Base-by-base conservation (phyloP, 2,329 filamentous ascomycete species). In the Aspergillus thermomutatus region DNA sequence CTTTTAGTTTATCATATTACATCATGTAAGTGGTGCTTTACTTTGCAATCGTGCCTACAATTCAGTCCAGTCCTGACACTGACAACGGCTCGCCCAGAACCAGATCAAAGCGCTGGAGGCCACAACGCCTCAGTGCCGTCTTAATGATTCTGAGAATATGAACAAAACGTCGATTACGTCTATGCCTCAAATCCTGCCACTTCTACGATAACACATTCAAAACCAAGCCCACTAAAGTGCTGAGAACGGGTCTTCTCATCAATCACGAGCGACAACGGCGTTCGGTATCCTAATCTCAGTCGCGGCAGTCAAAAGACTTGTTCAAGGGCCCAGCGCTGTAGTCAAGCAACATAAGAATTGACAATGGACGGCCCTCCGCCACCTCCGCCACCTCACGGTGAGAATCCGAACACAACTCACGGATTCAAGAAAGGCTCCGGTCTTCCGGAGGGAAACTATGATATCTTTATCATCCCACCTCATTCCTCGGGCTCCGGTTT, bases 401-500 rank as follows among this genome's bases (percentile, higher is more conserved):
- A 73, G 59, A 76, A 77, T 56, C 73, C 43, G 9, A 46, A 46
- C 23, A 46, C 43, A 2, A 46, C 43, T 14, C 21, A 46, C 10
- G 43, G 43, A 21, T 46, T 23, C 43, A 46, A 74, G 55, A 77
- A 72, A 59, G 66, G 72, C 6, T 75, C 74, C 52, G 88, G 89
- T 55, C 80, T 97, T 49, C 93, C 93, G 2, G 83, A 89, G 1
- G 92, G 93, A 54, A 95, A 94, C 72, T 97, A 96, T 76, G 93
- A 97, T 79, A 96, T 97, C 71, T 97, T 97, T 78, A 89, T 97
- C 72, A 92, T 97, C 68, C 93, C 93, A 7, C 91, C 92, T 49
- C 92, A 96, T 74, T 93, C 92, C 10, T 83, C 92, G 6, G 93
- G 93, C 53, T 86, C 87, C 0, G 93, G 93, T 34, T 97, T 97